Conservation (phyloP, 176 grass and related monocot species). For the Luzula sylvatica region DNA sequence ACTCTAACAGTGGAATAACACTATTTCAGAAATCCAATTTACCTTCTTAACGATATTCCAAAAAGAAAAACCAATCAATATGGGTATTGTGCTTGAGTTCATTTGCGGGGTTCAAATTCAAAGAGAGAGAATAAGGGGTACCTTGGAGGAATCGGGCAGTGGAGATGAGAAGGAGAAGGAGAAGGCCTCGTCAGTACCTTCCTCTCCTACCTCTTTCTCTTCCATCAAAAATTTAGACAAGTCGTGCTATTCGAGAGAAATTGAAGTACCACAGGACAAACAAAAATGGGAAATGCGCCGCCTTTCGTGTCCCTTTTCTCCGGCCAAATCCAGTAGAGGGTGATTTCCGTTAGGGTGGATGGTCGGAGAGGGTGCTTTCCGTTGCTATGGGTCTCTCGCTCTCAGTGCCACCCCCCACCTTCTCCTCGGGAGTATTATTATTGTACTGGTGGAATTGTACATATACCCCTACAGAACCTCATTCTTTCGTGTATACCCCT, state of each 20-base stretch:
- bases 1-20: too few relatives aligned
- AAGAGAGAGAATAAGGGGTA: conserved; percentile 10
- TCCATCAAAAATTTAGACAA: conserved; percentile 19
- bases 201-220: conserved; percentile 15
- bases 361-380: too few relatives aligned
- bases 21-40: background rate
- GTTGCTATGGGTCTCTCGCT: too few relatives aligned
- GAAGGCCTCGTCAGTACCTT: conserved; percentile 14
- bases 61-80: too few relatives aligned
- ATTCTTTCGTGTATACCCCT: too few relatives aligned
- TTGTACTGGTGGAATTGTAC: too few relatives aligned
- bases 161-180: conserved; percentile 3
- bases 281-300: background rate
- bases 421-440: too few relatives aligned
- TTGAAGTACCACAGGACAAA: background rate
- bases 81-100: too few relatives aligned
- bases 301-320: background rate
- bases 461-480: too few relatives aligned
- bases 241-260: background rate
- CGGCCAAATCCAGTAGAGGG: background rate
- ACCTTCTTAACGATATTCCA: background rate
- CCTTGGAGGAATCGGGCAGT: conserved; percentile 19
- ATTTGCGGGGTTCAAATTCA: background rate
- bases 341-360: too few relatives aligned
- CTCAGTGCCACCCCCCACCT: too few relatives aligned